phyloP scores from a whole-genome alignment of 352 stramenopile species.

The Peronospora destructor region DNA sequence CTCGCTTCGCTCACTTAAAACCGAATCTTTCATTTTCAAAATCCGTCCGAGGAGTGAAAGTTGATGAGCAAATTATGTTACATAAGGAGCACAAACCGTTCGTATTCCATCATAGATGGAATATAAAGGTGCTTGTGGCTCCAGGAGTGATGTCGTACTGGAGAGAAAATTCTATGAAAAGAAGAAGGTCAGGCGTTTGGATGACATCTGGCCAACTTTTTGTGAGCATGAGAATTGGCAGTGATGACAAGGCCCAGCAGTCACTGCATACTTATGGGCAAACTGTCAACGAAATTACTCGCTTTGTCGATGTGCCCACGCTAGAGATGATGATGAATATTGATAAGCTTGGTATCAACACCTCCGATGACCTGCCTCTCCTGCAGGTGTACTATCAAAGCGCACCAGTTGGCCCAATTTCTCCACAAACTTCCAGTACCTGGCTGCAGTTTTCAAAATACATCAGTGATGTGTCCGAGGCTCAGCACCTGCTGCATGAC shows the following conservation, averaged over 20 bases:
- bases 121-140: constrained; percentile 60
- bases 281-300: constrained; percentile 38
- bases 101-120: constrained; percentile 21
- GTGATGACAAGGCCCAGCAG: constrained; percentile 20
- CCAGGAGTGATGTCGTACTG: constrained; percentile 61
- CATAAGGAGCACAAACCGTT: constrained; percentile 6
- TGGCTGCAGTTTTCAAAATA: constrained; percentile 45
- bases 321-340: constrained; percentile 54
- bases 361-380: constrained; percentile 31
- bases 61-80: constrained; percentile 1
- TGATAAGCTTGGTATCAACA: constrained; percentile 52
- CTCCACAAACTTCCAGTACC: constrained; percentile 39
- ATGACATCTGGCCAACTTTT: constrained; percentile 57
- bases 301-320: constrained; percentile 31
- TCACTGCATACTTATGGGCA: constrained; percentile 11
- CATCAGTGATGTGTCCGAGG: constrained; percentile 35
- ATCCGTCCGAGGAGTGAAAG: not conserved
- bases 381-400: constrained; percentile 41
- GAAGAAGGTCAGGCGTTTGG: constrained; percentile 34
- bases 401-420: constrained; percentile 26
- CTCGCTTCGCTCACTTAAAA: constrained; percentile 22
- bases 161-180: constrained; percentile 20
- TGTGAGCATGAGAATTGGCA: constrained; percentile 39
- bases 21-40: constrained; percentile 11
- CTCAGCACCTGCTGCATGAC: constrained; percentile 45